phyloP scores from a whole-genome alignment of 352 stramenopile species.

The Phytophthora kernoviae region DNA sequence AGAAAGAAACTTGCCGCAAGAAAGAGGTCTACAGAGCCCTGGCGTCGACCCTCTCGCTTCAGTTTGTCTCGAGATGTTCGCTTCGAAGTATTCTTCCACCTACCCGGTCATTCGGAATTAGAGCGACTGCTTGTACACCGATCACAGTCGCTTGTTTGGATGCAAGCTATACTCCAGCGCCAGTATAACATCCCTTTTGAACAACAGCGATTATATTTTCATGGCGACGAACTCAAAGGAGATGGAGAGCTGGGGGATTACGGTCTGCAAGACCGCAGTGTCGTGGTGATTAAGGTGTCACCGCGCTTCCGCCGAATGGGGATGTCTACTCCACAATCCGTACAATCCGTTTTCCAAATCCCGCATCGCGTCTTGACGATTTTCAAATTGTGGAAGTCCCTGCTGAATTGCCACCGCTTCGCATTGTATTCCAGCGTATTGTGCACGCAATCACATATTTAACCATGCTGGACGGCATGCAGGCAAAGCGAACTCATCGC shows the following conservation, averaged over 20 bases:
- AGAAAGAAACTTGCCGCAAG: constrained; percentile 9
- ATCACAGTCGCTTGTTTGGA: constrained; percentile 52
- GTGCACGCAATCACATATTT: constrained; percentile 64
- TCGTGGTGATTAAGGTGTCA: constrained; percentile 48
- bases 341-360: constrained; percentile 46
- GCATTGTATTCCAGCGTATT: constrained; percentile 63
- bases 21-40: constrained; percentile 4
- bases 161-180: constrained; percentile 62
- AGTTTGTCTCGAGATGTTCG: constrained; percentile 33
- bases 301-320: constrained; percentile 62
- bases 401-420: constrained; percentile 56
- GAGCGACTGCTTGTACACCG: constrained; percentile 47
- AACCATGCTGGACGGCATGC: constrained; percentile 53
- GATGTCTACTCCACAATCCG: constrained; percentile 68
- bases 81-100: constrained; percentile 60
- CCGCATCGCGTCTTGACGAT: constrained; percentile 39
- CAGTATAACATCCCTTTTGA: constrained; percentile 64
- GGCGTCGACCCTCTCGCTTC: constrained; percentile 26
- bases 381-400: constrained; percentile 67
- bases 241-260: constrained; percentile 65
- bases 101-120: constrained; percentile 36
- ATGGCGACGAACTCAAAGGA: constrained; percentile 61
- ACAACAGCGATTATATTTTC: constrained; percentile 62
- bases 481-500: constrained; percentile 44
- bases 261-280: constrained; percentile 56